These are phyloP conservation scores for Waitea zeae DNA, from an alignment of 1,284 basidiomycete species.

Conservation along the genomic window DNA sequence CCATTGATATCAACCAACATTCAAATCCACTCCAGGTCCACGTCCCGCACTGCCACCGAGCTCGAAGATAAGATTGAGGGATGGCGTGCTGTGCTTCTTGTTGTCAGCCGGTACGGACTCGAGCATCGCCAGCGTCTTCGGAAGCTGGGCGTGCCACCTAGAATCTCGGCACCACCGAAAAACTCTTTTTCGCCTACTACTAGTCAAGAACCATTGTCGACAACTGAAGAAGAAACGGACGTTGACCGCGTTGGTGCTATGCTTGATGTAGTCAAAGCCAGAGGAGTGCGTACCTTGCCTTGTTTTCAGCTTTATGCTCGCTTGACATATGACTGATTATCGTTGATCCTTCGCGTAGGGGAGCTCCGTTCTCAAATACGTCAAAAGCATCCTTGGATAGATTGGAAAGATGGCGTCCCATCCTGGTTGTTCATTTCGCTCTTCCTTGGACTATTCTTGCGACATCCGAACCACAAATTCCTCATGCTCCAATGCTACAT, in stretches of 20 bases:
- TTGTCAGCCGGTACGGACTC: conserved; percentile 45
- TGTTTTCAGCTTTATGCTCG: no score
- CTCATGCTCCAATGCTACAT: no score
- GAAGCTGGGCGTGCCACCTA: neutral
- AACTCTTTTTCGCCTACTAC: no score
- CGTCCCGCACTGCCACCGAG: neutral
- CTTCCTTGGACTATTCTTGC: no score
- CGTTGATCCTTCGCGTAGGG: neutral
- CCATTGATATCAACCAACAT: conserved; percentile 12
- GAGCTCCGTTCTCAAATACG: neutral
- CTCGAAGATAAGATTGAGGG: conserved; percentile 28
- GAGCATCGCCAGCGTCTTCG: conserved; percentile 21
- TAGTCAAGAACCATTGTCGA: no score
- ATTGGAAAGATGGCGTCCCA: no score
- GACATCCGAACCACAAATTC: no score
- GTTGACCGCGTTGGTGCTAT: neutral
- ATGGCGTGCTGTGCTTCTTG: conserved; percentile 55
- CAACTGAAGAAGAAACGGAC: no score
- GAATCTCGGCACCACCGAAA: neutral
- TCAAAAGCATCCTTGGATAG: neutral
- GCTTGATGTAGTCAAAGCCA: neutral
- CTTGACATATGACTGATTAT: neutral
- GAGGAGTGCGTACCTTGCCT: neutral
- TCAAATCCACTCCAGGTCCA: conserved; percentile 11
- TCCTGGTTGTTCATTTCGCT: no score